phyloP scores from a whole-genome alignment of 179 eudicot genomes.

The Dionaea muscipula region DNA sequence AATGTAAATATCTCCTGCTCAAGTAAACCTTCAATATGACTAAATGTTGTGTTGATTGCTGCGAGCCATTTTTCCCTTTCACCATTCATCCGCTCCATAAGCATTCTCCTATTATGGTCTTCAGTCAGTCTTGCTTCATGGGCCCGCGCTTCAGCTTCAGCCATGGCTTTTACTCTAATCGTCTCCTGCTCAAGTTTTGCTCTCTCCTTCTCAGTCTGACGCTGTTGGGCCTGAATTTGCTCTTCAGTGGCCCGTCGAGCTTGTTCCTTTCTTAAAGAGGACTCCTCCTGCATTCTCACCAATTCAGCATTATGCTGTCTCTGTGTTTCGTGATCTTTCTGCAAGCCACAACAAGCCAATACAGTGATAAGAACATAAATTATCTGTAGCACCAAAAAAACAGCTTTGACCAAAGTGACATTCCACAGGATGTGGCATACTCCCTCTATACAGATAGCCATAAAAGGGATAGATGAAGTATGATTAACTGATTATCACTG shows the following conservation, averaged over 20 bases:
- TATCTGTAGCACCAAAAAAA: not conserved
- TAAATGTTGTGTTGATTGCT: constrained; percentile 83
- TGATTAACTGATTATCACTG: not conserved
- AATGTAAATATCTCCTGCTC: not conserved
- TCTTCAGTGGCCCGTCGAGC: constrained; percentile 83
- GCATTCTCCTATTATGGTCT: constrained; percentile 81
- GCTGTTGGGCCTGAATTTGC: constrained; percentile 81
- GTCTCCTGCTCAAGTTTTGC: constrained; percentile 89
- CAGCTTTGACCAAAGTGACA: not conserved
- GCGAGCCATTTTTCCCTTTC: constrained; percentile 98
- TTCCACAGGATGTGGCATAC: too few relatives aligned
- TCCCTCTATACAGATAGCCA: too few relatives aligned
- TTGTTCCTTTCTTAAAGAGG: constrained; percentile 66
- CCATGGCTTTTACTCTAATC: constrained; percentile 73
- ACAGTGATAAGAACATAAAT: not conserved
- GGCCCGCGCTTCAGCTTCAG: constrained; percentile 91
- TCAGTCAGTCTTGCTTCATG: constrained; percentile 79
- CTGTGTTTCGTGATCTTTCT: constrained; percentile 91
- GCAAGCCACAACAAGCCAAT: constrained; percentile 14
- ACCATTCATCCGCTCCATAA: constrained; percentile 60
- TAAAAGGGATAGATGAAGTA: too few relatives aligned
- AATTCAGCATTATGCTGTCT: constrained; percentile 68
- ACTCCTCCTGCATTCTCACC: constrained; percentile 87
- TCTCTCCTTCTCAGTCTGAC: constrained; percentile 93
- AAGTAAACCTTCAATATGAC: constrained; percentile 90